Conservation (phyloP, 139 green algal genomes). For the Closterium sp. region DNA sequence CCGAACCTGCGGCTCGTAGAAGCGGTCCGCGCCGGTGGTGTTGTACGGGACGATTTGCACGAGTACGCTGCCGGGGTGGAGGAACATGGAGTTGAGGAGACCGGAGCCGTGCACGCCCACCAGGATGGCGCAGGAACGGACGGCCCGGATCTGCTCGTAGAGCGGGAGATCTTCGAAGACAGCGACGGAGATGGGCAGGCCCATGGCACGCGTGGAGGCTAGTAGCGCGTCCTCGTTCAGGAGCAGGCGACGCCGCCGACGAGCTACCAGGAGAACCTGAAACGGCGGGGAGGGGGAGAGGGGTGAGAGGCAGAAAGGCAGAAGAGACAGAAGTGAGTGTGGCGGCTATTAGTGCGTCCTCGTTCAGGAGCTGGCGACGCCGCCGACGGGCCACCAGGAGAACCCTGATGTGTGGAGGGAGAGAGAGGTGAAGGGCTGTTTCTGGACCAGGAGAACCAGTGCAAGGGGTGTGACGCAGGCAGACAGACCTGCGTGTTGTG, state of each 20-base stretch:
- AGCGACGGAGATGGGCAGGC: not conserved
- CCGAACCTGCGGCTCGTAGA: conserved; percentile 8
- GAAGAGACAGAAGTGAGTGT: not conserved
- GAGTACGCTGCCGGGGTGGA: conserved; percentile 1
- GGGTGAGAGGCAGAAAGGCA: not conserved
- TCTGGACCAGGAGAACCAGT: no score
- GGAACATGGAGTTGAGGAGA: conserved; percentile 1
- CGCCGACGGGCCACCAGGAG: no score
- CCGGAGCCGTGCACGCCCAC: not conserved
- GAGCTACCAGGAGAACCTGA: not conserved
- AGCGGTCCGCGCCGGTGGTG: not conserved
- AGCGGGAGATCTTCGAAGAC: not conserved
- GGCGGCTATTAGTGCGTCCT: no score
- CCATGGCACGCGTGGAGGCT: not conserved
- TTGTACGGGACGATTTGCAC: not conserved
- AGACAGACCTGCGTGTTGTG: no score
- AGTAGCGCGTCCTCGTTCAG: not conserved
- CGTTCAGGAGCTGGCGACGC: not conserved
- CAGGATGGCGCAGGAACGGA: not conserved
- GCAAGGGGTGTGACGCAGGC: no score
- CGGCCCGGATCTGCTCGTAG: not conserved
- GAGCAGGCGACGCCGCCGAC: not conserved
- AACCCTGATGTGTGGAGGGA: no score
- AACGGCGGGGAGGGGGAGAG: not conserved
- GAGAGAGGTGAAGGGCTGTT: no score